Evolutionary conservation across 2,329 filamentous ascomycete genomes (phyloP), one percentile per base, ranked within the genome.

Genomic region (Orbilia ellipsospora): DNA sequence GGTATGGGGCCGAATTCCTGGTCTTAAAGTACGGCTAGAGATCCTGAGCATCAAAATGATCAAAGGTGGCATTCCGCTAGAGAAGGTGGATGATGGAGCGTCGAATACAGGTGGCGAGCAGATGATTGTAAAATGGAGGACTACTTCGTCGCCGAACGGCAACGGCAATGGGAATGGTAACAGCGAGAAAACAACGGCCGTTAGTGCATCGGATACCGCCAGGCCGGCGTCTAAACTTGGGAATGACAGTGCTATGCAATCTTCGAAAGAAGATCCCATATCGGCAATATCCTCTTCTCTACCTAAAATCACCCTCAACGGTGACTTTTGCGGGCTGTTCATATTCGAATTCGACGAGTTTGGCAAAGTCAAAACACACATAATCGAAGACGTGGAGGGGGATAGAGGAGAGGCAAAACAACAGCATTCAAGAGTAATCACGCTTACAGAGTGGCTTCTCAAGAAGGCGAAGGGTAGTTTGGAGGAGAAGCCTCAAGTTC

Each of bases 261-360:
- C 55, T 23, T 54, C 64, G 48, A 66, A 75, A 45, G 77, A 65
- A 57, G 77, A 65, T 23, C 73, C 77, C 48, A 67, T 78, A 2
- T 80, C 20, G 80, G 81, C 12, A 81, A 80, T 44, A 83, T 84
- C 76, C 80, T 82, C 72, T 81, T 83, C 10, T 80, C 44, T 80
- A 88, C 63, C 70, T 10, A 74, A 60, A 18, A 51, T 74, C 20
- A 74, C 70, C 48, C 83, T 90, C 3, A 84, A 85, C 12, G 86
- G 88, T 60, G 85, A 87, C 16, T 98, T 98, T 79, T 92, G 90
- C 0, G 95, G 95, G 0, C 83, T 98, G 10, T 99, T 98, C 83
- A 90, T 97, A 73, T 99, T 99, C 82, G 92, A 96, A 78, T 99
- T 99, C 81, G 95, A 98, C 80, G 86, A 89, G 55, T 88, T 96